Evolutionary conservation across 2,329 filamentous ascomycete genomes (phyloP).

Genomic region (Fusarium mundagurra): DNA sequence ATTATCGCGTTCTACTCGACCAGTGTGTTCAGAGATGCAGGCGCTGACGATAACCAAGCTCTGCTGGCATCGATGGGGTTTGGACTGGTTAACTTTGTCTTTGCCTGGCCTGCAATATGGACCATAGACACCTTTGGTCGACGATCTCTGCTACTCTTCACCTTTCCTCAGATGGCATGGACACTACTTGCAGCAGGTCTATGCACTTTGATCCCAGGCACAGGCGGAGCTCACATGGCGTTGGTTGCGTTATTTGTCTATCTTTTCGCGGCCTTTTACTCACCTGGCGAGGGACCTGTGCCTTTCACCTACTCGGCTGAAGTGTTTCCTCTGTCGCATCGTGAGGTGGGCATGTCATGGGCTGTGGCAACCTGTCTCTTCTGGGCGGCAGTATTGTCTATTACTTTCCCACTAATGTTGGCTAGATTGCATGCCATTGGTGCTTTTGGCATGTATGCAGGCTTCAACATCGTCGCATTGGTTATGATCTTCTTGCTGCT

Average conservation of each 20-base stretch:
- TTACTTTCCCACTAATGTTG: constrained; percentile 70
- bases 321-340: constrained; percentile 75
- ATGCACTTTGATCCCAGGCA: constrained; percentile 61
- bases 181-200: constrained; percentile 54
- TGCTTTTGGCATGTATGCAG: constrained; percentile 65
- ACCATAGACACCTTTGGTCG: constrained; percentile 68
- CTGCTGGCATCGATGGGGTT: constrained; percentile 68
- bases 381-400: constrained; percentile 68
- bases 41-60: constrained; percentile 64
- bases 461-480: constrained; percentile 64
- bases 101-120: constrained; percentile 67
- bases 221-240: constrained; percentile 49
- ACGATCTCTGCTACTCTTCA: constrained; percentile 58
- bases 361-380: constrained; percentile 73
- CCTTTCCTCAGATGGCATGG: constrained; percentile 56
- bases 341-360: constrained; percentile 77
- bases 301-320: constrained; percentile 76
- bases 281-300: constrained; percentile 69
- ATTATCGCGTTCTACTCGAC: constrained; percentile 82
- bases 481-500: constrained; percentile 66
- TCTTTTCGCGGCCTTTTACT: constrained; percentile 63
- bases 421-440: constrained; percentile 55
- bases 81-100: constrained; percentile 67
- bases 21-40: constrained; percentile 68
- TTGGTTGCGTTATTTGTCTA: constrained; percentile 67